Evolutionary conservation across 2,329 filamentous ascomycete genomes (phyloP), one percentile per base, ranked within the genome.

Genomic region (Neoarthrinium moseri): DNA sequence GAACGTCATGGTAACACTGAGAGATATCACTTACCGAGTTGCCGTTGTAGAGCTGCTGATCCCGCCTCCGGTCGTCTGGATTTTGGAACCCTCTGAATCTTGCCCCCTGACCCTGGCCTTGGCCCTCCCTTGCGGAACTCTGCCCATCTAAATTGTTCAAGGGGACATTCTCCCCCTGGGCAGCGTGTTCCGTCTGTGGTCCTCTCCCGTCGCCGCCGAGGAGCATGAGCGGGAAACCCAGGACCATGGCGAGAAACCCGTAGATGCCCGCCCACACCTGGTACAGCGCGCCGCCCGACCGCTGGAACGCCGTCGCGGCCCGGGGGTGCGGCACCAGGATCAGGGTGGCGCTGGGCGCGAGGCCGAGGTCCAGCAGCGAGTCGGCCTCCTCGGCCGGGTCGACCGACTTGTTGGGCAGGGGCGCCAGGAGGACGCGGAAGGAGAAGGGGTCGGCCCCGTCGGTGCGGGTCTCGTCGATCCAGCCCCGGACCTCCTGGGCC

Each of bases 41-140:
- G 1, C 91, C 91, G 59, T 96, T 96, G 62, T 96, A 96, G 37
- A 95, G 79, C 59, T 95, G 86, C 35, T 83, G 78, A 51, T 84
- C 76, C 45, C 78, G 67, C 43, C 73, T 72, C 30, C 75, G 71
- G 50, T 79, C 72, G 17, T 75, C 70, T 30, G 75, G 70, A 48
- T 84, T 79, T 52, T 69, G 67, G 45, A 84, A 64, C 1, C 78
- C 82, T 40, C 74, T 67, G 48, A 69, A 60, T 45, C 61, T 63
- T 56, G 41, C 61, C 23, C 30, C 37, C 23, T 40, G 37, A 17
- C 24, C 37, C 56, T 42, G 61, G 37, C 30, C 37, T 17, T 40
- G 37, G 15, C 24, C 37, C 5, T 24, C 13, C 51, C 44, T 41
- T 34, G 51, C 47, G 22, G 51, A 48, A 27, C 54, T 56, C 8